phyloP scores from a whole-genome alignment of 2,329 filamentous ascomycete species.

The Aureobasidium sp. region DNA sequence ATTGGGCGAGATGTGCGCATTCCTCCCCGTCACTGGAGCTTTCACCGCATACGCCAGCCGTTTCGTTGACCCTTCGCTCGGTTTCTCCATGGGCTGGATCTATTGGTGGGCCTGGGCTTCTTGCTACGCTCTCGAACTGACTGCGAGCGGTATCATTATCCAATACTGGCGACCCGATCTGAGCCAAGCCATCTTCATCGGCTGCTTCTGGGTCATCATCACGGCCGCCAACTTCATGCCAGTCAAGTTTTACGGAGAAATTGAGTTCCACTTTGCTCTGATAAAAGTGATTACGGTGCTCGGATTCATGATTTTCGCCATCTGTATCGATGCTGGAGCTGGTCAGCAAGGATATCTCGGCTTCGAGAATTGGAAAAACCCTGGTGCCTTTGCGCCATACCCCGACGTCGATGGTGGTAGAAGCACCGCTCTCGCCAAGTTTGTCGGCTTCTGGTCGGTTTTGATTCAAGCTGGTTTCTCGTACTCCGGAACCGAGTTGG shows the following conservation, averaged over 20 bases:
- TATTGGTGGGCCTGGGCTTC: slow-evolving; percentile 37
- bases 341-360: slow-evolving; percentile 50
- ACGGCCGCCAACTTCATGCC: slow-evolving; percentile 42
- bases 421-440: slow-evolving; percentile 23
- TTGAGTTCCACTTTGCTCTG: slow-evolving; percentile 45
- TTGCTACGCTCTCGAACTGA: slow-evolving; percentile 31
- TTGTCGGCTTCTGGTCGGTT: slow-evolving; percentile 45
- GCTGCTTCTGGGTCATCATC: slow-evolving; percentile 28
- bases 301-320: slow-evolving; percentile 35
- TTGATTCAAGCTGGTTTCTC: slow-evolving; percentile 50
- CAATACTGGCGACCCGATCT: slow-evolving; percentile 33
- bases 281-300: slow-evolving; percentile 45
- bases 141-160: slow-evolving; percentile 31
- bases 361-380: slow-evolving; percentile 42
- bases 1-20: slow-evolving; percentile 50
- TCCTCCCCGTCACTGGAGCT: slow-evolving; percentile 49
- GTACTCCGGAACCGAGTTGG: slow-evolving; percentile 47
- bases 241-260: slow-evolving; percentile 44
- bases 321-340: slow-evolving; percentile 33
- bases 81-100: slow-evolving; percentile 41
- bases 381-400: slow-evolving; percentile 32
- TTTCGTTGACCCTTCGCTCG: slow-evolving; percentile 36
- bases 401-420: slow-evolving; percentile 19
- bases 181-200: slow-evolving; percentile 32
- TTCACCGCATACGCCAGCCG: slow-evolving; percentile 42